Percentiles rank a stretch among this genome's conserved stretches.
Conservation (phyloP, 2,329 filamentous ascomycete genomes). For the Septoria linicola region DNA sequence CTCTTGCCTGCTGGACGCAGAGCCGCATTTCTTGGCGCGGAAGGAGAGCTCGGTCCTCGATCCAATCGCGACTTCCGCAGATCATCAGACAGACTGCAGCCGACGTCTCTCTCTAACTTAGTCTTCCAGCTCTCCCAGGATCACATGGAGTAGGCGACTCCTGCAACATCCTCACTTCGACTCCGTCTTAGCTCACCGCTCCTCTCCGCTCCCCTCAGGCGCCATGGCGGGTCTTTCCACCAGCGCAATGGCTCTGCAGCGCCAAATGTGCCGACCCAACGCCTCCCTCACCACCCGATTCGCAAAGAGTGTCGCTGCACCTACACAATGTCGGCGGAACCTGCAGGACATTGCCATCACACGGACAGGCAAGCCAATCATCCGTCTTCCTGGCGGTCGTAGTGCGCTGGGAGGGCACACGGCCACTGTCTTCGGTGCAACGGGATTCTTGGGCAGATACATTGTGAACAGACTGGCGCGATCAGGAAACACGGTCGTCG, state of each 20-base stretch:
- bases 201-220: constrained; percentile 23
- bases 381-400: constrained; percentile 84
- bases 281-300: constrained; percentile 27
- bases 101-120: not conserved
- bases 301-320: constrained; percentile 28
- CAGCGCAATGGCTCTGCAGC: constrained; percentile 36
- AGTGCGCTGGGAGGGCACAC: constrained; percentile 70
- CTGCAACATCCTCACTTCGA: constrained; percentile 4
- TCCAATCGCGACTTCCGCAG: constrained; percentile 9
- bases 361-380: constrained; percentile 90
- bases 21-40: constrained; percentile 13
- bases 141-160: constrained; percentile 20
- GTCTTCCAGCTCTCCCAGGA: constrained; percentile 3
- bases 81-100: not conserved
- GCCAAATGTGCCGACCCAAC: constrained; percentile 37
- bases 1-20: constrained; percentile 1
- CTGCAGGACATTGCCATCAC: constrained; percentile 87
- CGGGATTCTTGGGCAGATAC: constrained; percentile 91
- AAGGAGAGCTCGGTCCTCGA: constrained; percentile 11
- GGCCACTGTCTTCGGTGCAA: constrained; percentile 96
- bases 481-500: constrained; percentile 88
- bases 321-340: constrained; percentile 38
- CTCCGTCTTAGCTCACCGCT: too few relatives aligned
- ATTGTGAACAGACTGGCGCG: constrained; percentile 94
- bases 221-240: constrained; percentile 36